Evolutionary conservation across 2,329 filamentous ascomycete species (phyloP).

Genomic region (Pseudonectria foliicola): DNA sequence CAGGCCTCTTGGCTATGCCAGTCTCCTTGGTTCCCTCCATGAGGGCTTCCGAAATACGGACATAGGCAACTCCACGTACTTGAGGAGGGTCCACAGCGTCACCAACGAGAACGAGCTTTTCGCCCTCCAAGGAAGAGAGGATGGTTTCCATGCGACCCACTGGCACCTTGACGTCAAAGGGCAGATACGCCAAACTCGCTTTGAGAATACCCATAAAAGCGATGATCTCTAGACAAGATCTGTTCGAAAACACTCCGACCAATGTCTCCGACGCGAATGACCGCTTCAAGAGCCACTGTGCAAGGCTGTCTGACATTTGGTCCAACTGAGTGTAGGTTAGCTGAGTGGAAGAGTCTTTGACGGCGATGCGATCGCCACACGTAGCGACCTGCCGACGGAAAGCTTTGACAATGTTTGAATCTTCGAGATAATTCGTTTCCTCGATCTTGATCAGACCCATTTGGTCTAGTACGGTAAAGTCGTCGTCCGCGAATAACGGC

Average conservation of each 20-base stretch:
- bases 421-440: conserved; percentile 1
- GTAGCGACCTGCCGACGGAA: no score
- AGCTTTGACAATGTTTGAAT: no score
- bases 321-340: no score
- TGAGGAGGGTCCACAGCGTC: not conserved
- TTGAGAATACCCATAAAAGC: conserved; percentile 11
- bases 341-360: no score
- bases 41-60: not conserved
- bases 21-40: not conserved
- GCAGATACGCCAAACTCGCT: conserved; percentile 11
- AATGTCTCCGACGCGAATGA: conserved; percentile 1
- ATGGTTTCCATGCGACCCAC: conserved; percentile 6
- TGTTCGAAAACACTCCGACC: conserved; percentile 5
- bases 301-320: no score
- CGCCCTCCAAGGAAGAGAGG: conserved; percentile 1
- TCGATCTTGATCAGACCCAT: conserved; percentile 11
- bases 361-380: no score
- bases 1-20: no score
- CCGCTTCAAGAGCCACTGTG: no score
- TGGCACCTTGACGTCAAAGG: conserved; percentile 10
- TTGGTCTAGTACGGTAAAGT: conserved; percentile 2
- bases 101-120: conserved; percentile 5
- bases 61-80: not conserved
- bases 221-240: conserved; percentile 7
- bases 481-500: not conserved